These are phyloP conservation scores for Turnera subulata DNA, from an alignment of 345 rosid genomes.

Conservation along the genomic window DNA sequence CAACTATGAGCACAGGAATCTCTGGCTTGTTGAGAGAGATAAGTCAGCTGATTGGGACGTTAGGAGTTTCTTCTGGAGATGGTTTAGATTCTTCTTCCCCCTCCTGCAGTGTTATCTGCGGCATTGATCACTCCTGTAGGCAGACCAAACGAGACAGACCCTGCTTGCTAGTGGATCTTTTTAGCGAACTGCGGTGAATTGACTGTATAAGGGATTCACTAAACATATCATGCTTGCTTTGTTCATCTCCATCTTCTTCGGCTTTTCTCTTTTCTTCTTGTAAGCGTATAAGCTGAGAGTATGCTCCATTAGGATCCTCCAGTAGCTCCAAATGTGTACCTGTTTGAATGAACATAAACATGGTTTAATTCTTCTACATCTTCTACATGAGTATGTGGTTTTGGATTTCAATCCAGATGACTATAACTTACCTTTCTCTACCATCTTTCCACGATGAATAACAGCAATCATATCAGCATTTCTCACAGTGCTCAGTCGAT, in stretches of 20 bases:
- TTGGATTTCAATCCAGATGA: too few species aligned
- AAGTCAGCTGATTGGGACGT: slow-evolving; percentile 51
- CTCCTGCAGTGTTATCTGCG: slow-evolving; percentile 18
- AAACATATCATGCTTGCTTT: slow-evolving; percentile 4
- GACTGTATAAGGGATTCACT: slow-evolving; percentile 19
- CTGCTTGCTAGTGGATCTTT: slow-evolving; percentile 48
- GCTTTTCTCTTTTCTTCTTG: too few species aligned
- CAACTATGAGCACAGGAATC: slow-evolving; percentile 53
- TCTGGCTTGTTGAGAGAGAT: slow-evolving; percentile 81
- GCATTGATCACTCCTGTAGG: slow-evolving; percentile 38
- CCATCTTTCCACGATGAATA: too few species aligned
- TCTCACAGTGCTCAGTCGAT: too few species aligned
- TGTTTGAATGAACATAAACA: neutral
- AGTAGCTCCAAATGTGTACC: too few species aligned
- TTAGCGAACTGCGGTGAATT: slow-evolving; percentile 38
- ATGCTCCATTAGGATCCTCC: too few species aligned
- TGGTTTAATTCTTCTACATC: too few species aligned
- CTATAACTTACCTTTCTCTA: too few species aligned
- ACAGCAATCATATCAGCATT: too few species aligned
- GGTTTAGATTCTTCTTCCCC: slow-evolving; percentile 30
- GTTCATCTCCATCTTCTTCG: slow-evolving; percentile 35
- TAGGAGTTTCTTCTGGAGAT: slow-evolving; percentile 24
- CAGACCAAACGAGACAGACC: slow-evolving; percentile 54
- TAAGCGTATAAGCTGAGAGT: too few species aligned
- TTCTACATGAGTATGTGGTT: too few species aligned